phyloP scores from a whole-genome alignment of 2,329 filamentous ascomycete genomes.

The Teratosphaeria zuluensis region DNA sequence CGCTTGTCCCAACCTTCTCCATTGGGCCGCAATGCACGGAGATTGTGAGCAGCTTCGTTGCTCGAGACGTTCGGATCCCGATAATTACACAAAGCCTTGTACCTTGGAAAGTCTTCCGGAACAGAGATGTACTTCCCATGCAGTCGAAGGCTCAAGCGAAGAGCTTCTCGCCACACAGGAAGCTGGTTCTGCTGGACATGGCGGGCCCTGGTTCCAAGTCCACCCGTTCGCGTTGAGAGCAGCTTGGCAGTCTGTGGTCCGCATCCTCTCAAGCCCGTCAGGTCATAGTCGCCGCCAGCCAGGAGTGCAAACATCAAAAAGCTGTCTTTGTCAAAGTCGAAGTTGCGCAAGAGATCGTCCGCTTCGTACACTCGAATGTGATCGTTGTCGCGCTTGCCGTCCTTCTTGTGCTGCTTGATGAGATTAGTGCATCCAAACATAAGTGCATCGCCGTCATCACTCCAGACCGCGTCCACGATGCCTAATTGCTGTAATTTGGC shows the following conservation, averaged over 20 bases:
- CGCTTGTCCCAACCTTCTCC: slow-evolving; percentile 19
- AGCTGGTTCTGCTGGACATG: slow-evolving; percentile 7
- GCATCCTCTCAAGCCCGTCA: slow-evolving; percentile 28
- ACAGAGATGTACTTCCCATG: slow-evolving; percentile 9
- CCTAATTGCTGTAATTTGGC: slow-evolving; percentile 34
- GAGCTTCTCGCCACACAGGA: slow-evolving; percentile 18
- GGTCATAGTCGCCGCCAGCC: slow-evolving; percentile 33
- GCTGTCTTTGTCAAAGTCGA: slow-evolving; percentile 26
- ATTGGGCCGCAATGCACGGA: slow-evolving; percentile 16
- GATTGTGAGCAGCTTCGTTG: slow-evolving; percentile 20
- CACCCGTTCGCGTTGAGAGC: slow-evolving; percentile 21
- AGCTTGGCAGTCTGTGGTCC: slow-evolving; percentile 24
- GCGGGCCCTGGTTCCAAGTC: slow-evolving; percentile 26
- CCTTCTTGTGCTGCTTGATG: slow-evolving; percentile 28
- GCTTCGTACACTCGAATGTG: slow-evolving; percentile 25
- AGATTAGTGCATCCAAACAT: slow-evolving; percentile 40
- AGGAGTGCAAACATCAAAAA: slow-evolving; percentile 34
- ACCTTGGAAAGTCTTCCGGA: slow-evolving; percentile 17
- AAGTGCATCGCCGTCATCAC: slow-evolving; percentile 37
- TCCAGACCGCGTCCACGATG: slow-evolving; percentile 41
- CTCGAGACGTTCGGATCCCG: slow-evolving; percentile 27
- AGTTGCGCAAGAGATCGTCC: slow-evolving; percentile 17
- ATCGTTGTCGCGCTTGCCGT: slow-evolving; percentile 27
- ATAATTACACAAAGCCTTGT: slow-evolving; percentile 28
- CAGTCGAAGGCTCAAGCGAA: slow-evolving; percentile 11